phyloP scores from a whole-genome alignment of 148 eudicot species.

The Camellia sinensis region DNA sequence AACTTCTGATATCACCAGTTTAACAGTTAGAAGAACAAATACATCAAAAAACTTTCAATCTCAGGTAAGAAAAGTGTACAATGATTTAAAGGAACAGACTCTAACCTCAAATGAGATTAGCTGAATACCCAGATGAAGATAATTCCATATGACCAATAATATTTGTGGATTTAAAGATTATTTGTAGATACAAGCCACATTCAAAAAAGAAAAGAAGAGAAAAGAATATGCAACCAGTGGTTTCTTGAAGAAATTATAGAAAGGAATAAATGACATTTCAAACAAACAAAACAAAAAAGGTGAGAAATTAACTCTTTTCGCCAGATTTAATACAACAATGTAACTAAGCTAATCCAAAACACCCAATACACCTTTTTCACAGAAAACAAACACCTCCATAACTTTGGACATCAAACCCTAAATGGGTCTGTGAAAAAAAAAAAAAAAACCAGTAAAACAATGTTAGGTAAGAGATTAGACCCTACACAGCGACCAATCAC shows the following conservation, averaged over 20 bases:
- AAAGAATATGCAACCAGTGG: background rate
- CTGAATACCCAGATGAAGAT: background rate
- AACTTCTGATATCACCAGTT: background rate
- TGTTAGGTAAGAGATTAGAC: conserved; percentile 16
- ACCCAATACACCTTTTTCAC: too few species aligned
- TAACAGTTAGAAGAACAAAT: background rate
- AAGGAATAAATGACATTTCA: background rate
- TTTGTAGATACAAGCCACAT: too few species aligned
- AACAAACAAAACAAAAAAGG: background rate
- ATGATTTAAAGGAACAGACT: too few species aligned
- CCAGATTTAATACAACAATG: background rate
- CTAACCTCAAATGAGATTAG: background rate
- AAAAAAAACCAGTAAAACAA: background rate
- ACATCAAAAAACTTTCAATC: background rate
- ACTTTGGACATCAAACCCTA: conserved; percentile 12
- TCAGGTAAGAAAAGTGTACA: background rate
- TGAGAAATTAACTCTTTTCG: background rate
- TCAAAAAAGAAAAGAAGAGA: background rate
- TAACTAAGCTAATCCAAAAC: background rate
- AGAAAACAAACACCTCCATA: conserved; percentile 3
- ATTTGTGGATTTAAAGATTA: too few species aligned
- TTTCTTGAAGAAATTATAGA: background rate
- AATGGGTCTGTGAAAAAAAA: background rate
- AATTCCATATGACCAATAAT: too few species aligned
- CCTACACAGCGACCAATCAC: conserved; percentile 9